Percentiles rank a stretch among this genome's conserved stretches.
phyloP scores from a whole-genome alignment of 2,329 filamentous ascomycete species.

The Aspergillus vadensis region DNA sequence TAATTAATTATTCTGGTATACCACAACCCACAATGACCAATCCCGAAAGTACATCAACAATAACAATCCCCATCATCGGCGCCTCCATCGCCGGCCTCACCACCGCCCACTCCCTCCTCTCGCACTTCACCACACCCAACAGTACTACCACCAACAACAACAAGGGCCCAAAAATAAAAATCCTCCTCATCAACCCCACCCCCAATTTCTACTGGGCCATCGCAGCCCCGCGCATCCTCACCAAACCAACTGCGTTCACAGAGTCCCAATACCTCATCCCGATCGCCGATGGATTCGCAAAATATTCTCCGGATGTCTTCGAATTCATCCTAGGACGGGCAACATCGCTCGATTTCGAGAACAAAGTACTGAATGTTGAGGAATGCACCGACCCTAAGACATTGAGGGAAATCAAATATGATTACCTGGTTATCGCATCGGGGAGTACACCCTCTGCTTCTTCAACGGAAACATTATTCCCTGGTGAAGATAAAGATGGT shows the following conservation, averaged over 20 bases:
- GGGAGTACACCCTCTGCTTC: conserved; percentile 51
- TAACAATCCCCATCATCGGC: conserved; percentile 23
- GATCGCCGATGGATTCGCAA: conserved; percentile 53
- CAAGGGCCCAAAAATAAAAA: conserved; percentile 35
- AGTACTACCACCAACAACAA: conserved; percentile 6
- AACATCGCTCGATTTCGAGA: conserved; percentile 48
- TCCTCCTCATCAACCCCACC: conserved; percentile 58
- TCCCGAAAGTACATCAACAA: neutral
- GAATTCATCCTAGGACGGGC: conserved; percentile 55
- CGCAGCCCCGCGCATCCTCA: conserved; percentile 56
- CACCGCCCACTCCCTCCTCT: conserved; percentile 42
- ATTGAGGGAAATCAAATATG: conserved; percentile 46
- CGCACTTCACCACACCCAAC: conserved; percentile 21
- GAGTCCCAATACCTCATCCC: conserved; percentile 53
- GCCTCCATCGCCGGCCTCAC: conserved; percentile 40
- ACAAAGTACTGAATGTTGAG: conserved; percentile 48
- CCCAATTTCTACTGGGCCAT: conserved; percentile 56
- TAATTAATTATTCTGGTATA: too few species aligned
- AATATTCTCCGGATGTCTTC: conserved; percentile 52
- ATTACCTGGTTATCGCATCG: conserved; percentile 60
- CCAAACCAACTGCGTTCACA: conserved; percentile 51
- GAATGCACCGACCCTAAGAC: neutral
- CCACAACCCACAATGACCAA: neutral
- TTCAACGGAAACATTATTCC: fast-evolving
- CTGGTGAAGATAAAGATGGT: neutral